Evolutionary conservation across 495 filamentous ascomycete genomes (phyloP).

Genomic region (Talaromyces wortmannii): DNA sequence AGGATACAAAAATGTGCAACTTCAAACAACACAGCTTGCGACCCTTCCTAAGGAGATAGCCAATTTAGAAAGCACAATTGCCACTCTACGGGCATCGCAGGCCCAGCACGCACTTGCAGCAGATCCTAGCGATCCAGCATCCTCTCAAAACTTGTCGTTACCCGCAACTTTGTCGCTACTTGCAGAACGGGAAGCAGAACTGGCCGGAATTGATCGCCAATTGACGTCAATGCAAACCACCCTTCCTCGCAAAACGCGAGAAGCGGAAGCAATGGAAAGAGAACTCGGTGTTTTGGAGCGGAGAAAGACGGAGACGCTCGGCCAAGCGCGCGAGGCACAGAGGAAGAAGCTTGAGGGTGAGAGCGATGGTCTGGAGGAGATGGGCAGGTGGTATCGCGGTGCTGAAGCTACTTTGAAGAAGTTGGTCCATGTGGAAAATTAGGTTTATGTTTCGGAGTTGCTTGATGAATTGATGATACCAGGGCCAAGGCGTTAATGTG

Average conservation of each 20-base stretch:
- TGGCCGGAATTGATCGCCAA: conserved; percentile 60
- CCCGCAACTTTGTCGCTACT: conserved; percentile 30
- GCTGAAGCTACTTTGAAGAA: conserved; percentile 61
- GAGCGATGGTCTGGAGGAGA: conserved; percentile 75
- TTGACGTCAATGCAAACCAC: conserved; percentile 56
- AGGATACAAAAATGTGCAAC: conserved; percentile 58
- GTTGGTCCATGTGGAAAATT: conserved; percentile 49
- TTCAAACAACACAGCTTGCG: conserved; percentile 52
- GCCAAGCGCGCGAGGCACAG: conserved; percentile 72
- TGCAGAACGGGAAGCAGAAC: conserved; percentile 52
- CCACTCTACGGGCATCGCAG: conserved; percentile 41
- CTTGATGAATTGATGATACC: conserved; percentile 1
- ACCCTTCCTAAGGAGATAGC: conserved; percentile 56
- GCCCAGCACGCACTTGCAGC: conserved; percentile 26
- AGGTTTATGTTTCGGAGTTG: background rate
- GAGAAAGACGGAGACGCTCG: conserved; percentile 57
- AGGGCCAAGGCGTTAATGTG: conserved; percentile 17
- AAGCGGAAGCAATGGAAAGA: conserved; percentile 62
- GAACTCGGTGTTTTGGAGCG: conserved; percentile 67
- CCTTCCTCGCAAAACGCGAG: conserved; percentile 65
- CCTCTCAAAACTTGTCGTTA: conserved; percentile 35
- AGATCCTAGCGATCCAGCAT: conserved; percentile 15
- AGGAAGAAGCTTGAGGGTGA: conserved; percentile 68
- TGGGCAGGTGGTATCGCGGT: conserved; percentile 74
- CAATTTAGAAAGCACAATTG: conserved; percentile 55